Percentiles rank a stretch among this genome's conserved stretches.
Evolutionary conservation across 2,329 filamentous ascomycete genomes (phyloP).

Genomic region (Colletotrichum tropicale): DNA sequence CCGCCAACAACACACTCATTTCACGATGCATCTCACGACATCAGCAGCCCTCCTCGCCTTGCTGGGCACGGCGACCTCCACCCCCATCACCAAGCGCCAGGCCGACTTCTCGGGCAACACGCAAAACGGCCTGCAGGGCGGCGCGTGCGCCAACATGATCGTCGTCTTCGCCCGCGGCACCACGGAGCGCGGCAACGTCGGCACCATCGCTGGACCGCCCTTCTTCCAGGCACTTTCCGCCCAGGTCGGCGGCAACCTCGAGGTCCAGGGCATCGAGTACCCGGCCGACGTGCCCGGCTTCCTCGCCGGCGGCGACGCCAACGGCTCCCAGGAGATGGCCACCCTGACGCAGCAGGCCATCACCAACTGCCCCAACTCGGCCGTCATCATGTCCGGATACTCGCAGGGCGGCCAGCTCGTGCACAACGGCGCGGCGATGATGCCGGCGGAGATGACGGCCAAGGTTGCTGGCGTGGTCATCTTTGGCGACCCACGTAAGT

Average conservation of each 20-base stretch:
- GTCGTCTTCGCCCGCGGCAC: constrained; percentile 64
- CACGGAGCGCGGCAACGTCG: constrained; percentile 56
- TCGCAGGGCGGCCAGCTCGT: constrained; percentile 44
- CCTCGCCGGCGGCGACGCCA: constrained; percentile 46
- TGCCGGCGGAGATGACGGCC: constrained; percentile 36
- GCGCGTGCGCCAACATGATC: constrained; percentile 48
- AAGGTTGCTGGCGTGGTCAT: constrained; percentile 33
- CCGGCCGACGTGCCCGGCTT: constrained; percentile 49
- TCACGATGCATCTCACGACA: neutral
- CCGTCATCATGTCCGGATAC: constrained; percentile 52
- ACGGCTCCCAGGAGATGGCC: constrained; percentile 47
- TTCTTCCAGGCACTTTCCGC: constrained; percentile 50
- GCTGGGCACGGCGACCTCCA: constrained; percentile 1
- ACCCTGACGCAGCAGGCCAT: constrained; percentile 32
- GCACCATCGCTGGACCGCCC: constrained; percentile 51
- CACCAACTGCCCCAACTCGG: constrained; percentile 46
- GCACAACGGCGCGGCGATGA: constrained; percentile 45
- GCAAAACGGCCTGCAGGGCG: constrained; percentile 16
- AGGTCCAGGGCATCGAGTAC: constrained; percentile 60
- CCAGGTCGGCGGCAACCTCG: constrained; percentile 47
- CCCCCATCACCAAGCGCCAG: constrained; percentile 1
- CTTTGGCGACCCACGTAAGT: constrained; percentile 30
- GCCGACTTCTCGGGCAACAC: constrained; percentile 17
- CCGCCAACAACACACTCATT: neutral
- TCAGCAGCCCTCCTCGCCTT: constrained; percentile 12